Base-by-base conservation (phyloP, 2,329 filamentous ascomycete species). In the Erysiphe pulchra region DNA sequence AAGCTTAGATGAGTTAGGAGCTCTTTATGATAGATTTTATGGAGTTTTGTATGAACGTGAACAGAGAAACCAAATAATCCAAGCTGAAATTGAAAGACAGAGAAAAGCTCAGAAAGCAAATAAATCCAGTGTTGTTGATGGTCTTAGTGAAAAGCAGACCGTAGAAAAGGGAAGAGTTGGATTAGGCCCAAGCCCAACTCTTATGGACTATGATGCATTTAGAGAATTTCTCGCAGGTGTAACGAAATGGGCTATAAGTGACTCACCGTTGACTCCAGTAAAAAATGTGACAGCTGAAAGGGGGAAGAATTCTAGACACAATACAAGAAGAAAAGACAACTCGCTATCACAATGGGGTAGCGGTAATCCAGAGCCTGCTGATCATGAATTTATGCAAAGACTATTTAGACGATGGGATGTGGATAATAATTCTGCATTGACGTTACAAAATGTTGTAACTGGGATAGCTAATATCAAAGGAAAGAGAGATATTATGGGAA, bases 121-220 rank as follows among this genome's bases (percentile, higher is more conserved):
- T 52, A 64, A 65, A 14, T 61, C 62, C 5, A 65, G 70, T 50
- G 56, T 69, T 9, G 59, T 70, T 10, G 62, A 49, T 20, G 56
- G 55, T 1, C 42, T 58, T 10, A 47, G 48, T 9, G 64, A 59
- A 42, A 61, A 62, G 46, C 63, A 73, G 30, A 70, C 69, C 48
- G 71, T 81, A 11, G 84, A 93, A 59, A 81, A 82, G 57, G 86
- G 85, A 1, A 73, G 87, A 45, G 84, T 94, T 16, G 87, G 83
- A 0, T 68, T 94, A 1, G 87, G 86, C 0, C 79, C 84, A 7
- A 94, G 84, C 60, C 83, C 84, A 13, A 92, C 80, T 28, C 69
- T 86, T 52, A 98, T 98, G 90, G 86, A 95, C 60, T 98, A 95
- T 56, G 83, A 93, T 60, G 85, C 81, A 1, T 98, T 95, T 62